A percentile compares a stretch with the other conserved stretches of the same genome.
Conservation (phyloP, 2,329 filamentous ascomycete species). For the Atkinsonella texensis region DNA sequence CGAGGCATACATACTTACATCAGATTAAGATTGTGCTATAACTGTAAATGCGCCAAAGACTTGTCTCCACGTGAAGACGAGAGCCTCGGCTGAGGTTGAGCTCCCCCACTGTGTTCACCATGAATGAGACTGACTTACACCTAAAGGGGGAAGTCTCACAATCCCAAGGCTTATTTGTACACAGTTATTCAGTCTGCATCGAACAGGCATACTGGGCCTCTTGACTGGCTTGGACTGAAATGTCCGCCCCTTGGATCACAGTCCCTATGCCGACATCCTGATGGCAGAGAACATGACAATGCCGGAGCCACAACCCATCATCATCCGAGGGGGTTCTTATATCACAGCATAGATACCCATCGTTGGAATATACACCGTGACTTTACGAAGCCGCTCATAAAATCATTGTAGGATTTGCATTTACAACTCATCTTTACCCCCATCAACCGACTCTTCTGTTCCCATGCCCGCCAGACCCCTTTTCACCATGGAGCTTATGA, state of each 20-base stretch:
- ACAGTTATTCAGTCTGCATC: not conserved
- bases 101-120: too few relatives aligned
- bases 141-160: too few relatives aligned
- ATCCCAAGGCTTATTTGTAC: not conserved
- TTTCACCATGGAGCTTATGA: constrained; percentile 67
- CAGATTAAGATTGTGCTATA: too few relatives aligned
- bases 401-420: too few relatives aligned
- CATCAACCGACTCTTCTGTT: constrained; percentile 14
- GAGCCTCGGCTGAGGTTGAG: too few relatives aligned
- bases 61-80: too few relatives aligned
- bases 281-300: constrained; percentile 26
- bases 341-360: constrained; percentile 7
- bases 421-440: constrained; percentile 27
- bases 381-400: constrained; percentile 14
- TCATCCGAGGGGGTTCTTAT: constrained; percentile 13
- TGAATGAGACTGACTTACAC: too few relatives aligned
- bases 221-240: constrained; percentile 1
- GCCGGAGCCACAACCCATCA: constrained; percentile 25
- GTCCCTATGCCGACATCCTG: constrained; percentile 21
- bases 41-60: too few relatives aligned
- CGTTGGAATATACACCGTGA: constrained; percentile 19
- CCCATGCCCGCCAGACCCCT: constrained; percentile 28
- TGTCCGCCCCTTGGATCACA: constrained; percentile 7
- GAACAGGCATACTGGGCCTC: not conserved
- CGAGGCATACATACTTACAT: too few relatives aligned